Percentiles rank a stretch among this genome's conserved stretches.
Evolutionary conservation across 495 filamentous ascomycete species (phyloP).

Genomic region (Xylaria flabelliformis): DNA sequence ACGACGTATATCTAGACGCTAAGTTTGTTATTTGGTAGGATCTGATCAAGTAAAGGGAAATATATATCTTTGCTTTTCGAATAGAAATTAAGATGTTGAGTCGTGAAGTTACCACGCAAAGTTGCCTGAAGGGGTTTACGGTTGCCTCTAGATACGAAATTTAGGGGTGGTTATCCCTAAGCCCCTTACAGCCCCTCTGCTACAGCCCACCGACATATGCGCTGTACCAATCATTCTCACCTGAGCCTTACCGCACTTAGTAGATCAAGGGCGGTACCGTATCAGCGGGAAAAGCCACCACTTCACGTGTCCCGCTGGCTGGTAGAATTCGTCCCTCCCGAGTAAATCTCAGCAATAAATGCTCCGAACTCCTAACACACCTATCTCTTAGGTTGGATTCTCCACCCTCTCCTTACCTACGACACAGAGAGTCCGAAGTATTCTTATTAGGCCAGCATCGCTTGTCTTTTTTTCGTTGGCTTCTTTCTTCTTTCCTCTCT

Average conservation of each 20-base stretch:
- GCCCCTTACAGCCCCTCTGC: neutral
- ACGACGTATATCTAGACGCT: neutral
- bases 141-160: conserved; percentile 1
- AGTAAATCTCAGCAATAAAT: conserved; percentile 7
- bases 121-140: neutral
- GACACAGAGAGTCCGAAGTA: neutral
- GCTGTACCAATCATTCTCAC: conserved; percentile 16
- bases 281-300: conserved; percentile 10
- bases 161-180: neutral
- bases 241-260: conserved; percentile 2
- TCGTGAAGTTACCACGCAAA: neutral
- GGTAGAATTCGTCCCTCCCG: neutral
- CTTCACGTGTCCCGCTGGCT: conserved; percentile 13
- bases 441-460: conserved; percentile 20
- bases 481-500: neutral
- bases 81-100: neutral
- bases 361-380: neutral
- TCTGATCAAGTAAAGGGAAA: neutral
- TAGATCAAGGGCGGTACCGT: neutral
- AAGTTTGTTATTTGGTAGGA: neutral
- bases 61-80: neutral
- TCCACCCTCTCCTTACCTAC: conserved; percentile 18
- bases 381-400: conserved; percentile 18
- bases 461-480: neutral
- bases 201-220: conserved; percentile 15